Base-by-base conservation (phyloP, 768 basidiomycete species). In the Auriscalpium microsporum region DNA sequence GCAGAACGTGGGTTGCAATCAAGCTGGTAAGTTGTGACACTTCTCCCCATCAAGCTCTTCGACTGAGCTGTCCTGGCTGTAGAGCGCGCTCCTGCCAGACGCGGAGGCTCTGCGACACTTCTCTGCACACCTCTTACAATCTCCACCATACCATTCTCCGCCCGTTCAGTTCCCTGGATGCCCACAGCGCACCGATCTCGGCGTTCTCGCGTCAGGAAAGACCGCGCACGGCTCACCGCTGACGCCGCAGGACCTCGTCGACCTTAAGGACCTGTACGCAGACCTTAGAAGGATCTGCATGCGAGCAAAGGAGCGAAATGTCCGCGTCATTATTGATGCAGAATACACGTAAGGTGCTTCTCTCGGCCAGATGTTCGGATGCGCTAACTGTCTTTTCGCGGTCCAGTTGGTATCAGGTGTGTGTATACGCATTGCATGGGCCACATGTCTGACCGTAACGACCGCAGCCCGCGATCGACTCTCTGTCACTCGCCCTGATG, bases 1-100 rank as follows among this genome's bases (percentile, higher is more conserved):
- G 86, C 21, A 75, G 80, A 58, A 90, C 87, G 0, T 91, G 89
- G 82, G 84, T 95, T 19, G 90, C 93, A 1, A 69, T 95, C 21
- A 95, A 95, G 69, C 73, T 94, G 56, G 88, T 86, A 59, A 56
- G 84, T 62, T 2, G 14, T 33, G 38, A 33, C 3, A 46, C 33
- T 42, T 49, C n/a, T 10, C 8, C 10, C 33, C 52, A 53, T 49
- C 23, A 16, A 45, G 17, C 19, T 44, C 23, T 28, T 4, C 5
- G 28, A 28, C 13, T 47, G 17, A 52, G 28, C 34, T 40, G 19
- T 17, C 38, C 11, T 34, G 35, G 33, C 19, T 36, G 3, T 50
- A 88, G 84, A 86, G 84, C 2, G 87, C 88, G 0, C 73, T 93
- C 37, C 65, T 90, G 17, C 82, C 86, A 1, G 74, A 83, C 58